Evolutionary conservation across 176 grass and related monocot species (phyloP).

Genomic region (Musa schizocarpa): DNA sequence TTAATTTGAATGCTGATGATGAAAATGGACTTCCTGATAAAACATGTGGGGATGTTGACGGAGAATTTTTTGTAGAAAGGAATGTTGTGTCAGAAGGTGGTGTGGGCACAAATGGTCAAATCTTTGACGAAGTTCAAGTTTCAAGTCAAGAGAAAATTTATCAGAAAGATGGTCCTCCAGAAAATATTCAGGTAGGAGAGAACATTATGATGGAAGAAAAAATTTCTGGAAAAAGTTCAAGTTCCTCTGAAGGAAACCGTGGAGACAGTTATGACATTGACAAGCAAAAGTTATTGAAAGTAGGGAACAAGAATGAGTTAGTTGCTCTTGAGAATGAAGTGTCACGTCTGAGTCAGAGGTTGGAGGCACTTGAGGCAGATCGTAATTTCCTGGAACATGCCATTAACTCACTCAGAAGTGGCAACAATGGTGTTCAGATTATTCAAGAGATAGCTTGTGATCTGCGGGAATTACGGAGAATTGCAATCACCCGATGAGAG

Average conservation of each 20-base stretch:
- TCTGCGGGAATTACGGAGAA: slow-evolving; percentile 46
- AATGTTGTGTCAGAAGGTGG: not conserved
- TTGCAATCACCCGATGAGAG: slow-evolving; percentile 33
- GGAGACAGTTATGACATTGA: not conserved
- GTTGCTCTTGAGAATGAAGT: slow-evolving; percentile 41
- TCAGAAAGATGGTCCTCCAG: not conserved
- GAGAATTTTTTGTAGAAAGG: not conserved
- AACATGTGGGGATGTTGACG: not conserved
- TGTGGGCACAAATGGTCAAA: not conserved
- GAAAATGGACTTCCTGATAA: slow-evolving; percentile 3
- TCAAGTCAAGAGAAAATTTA: no score
- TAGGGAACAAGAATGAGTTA: slow-evolving; percentile 20
- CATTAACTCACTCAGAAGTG: slow-evolving; percentile 62
- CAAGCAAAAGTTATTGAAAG: not conserved
- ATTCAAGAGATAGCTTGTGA: slow-evolving; percentile 53
- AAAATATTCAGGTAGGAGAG: not conserved
- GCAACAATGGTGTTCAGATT: slow-evolving; percentile 38
- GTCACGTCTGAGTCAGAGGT: slow-evolving; percentile 35
- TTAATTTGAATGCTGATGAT: slow-evolving; percentile 23
- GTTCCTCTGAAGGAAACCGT: not conserved
- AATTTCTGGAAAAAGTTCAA: not conserved
- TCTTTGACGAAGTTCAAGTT: not conserved
- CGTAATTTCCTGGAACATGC: slow-evolving; percentile 68
- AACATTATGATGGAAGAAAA: not conserved
- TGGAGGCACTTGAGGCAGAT: slow-evolving; percentile 59